Evolutionary conservation across 345 rosid species (phyloP), one percentile per base, ranked within the genome.

Genomic region (Salix koriyanagi): DNA sequence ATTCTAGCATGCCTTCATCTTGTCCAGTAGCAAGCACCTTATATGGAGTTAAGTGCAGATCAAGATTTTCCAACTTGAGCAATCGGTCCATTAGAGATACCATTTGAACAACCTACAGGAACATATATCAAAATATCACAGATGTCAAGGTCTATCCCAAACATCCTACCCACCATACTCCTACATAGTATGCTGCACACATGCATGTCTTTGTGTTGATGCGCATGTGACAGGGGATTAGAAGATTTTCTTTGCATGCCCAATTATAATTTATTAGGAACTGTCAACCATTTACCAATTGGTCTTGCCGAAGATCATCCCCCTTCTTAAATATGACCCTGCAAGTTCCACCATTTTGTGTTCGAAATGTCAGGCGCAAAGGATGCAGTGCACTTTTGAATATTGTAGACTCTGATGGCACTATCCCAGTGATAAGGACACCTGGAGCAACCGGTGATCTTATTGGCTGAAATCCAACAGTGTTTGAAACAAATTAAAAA

Each of bases 1-100:
- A 96, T 76, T 96, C 98, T 79, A 96, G 79, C 99, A 96, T 92
- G 88, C 98, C 99, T 84, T 96, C 99, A 78, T 96, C 98, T 82
- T 92, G 97, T 77, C 97, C 97, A 50, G 98, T 93, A 75, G 98
- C 99, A 79, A 96, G 91, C 77, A 96, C 99, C 84, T 90, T 91
- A 81, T 88, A 93, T 68, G 98, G 98, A 79, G 98, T 96, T 79
- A 96, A 80, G 79, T 91, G 90, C 74, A 96, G 84, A 83, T 96
- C 98, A 72, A 96, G 93, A 85, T 96, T 96, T 83, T 96, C 99
- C 77, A 91, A 86, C 88, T 96, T 93, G 64, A 96, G 96, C 77
- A 93, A 84, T 67, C 99, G 91, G 89, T 96, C 99, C 99, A 96
- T 93, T 65, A 96, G 97, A 76, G 94, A 96, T 41, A 96, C 99